phyloP scores from a whole-genome alignment of 2,329 filamentous ascomycete genomes.

The Scedosporium boydii region DNA sequence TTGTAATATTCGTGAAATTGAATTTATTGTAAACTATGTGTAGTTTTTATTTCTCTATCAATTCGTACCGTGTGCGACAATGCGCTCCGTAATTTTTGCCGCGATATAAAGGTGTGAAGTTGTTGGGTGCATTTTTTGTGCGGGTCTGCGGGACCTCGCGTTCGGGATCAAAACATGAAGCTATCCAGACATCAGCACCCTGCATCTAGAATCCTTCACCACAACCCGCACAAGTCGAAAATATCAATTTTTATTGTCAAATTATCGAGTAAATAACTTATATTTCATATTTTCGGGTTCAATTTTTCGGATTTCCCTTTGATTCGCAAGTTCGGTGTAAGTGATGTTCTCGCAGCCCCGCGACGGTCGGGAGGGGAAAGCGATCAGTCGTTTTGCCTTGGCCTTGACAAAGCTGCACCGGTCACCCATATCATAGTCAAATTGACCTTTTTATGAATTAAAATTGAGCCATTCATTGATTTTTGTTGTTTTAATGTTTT shows the following conservation, averaged over 20 bases:
- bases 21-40: neutral
- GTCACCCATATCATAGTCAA: neutral
- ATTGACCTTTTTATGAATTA: neutral
- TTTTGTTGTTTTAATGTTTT: neutral
- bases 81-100: neutral
- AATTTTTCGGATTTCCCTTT: neutral
- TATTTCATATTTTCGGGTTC: neutral
- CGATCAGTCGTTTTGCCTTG: neutral
- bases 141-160: neutral
- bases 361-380: neutral
- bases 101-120: neutral
- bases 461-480: neutral
- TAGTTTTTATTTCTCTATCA: slow-evolving; percentile 1
- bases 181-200: slow-evolving; percentile 6
- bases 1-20: neutral
- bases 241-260: neutral
- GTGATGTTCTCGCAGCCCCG: slow-evolving; percentile 1
- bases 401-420: neutral
- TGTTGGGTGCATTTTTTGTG: neutral
- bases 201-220: neutral
- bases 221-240: neutral
- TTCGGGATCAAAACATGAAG: slow-evolving; percentile 4
- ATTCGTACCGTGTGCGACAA: neutral
- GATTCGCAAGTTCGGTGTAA: neutral
- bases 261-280: neutral